Evolutionary conservation across 768 basidiomycete genomes (phyloP), one percentile per base, ranked within the genome.

Genomic region (Rhodotorula toruloides): DNA sequence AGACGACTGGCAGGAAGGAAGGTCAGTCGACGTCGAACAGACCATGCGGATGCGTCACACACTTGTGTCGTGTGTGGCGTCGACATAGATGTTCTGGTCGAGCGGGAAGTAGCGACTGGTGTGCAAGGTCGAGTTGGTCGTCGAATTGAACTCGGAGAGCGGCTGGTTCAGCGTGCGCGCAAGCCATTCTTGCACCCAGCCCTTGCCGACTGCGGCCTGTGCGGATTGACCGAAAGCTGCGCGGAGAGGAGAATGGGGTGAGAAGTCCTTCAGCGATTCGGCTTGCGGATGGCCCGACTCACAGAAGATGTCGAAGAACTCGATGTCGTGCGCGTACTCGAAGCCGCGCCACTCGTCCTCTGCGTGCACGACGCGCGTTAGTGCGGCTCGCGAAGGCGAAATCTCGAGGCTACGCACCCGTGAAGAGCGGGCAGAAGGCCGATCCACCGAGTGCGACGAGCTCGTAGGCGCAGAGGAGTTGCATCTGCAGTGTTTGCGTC

Each of bases 61-160:
- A 64, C 40, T 47, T 3, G 76, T 76, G 60, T 79, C 79, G 72
- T 79, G 79, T 19, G 76, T 78, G 25, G 78, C 78, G 64, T 81
- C 81, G 43, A 80, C 76, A 65, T 79, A 80, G 46, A 80, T 75
- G 25, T 54, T 64, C 58, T 74, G 72, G 58, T 76, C 65, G 36
- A 78, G 71, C 11, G 77, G 77, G 73, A 78, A 78, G 53, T 68
- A 70, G 74, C 75, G 34, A 17, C 71, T 70, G 29, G 31, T 43
- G 54, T 91, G 82, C 58, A 92, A 80, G 0, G 90, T 91, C 19
- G 86, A 80, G 74, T 97, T 97, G 9, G 89, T 92, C 1, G 88
- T 88, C 22, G 89, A 85, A 75, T 91, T 87, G 79, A 88, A 85
- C 21, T 77, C 80, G 50, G 78, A 76, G 64, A 91, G 87, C 1